Evolutionary conservation across 306 rosid species (phyloP).

Genomic region (Albizia julibrissin): DNA sequence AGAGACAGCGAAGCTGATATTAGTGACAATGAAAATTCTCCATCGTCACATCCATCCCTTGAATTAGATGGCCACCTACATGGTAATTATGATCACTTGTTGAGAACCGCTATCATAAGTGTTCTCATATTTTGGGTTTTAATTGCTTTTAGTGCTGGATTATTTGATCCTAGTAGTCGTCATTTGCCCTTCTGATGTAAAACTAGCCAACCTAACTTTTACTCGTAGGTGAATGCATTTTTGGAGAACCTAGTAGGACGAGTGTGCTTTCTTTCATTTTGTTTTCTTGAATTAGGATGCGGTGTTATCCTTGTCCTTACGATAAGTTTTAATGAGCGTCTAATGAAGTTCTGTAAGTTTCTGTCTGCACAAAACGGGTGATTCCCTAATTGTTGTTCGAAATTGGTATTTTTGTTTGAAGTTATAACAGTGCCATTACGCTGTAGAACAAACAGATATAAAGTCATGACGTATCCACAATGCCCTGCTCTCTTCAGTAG

Average conservation of each 20-base stretch:
- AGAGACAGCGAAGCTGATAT: conserved; percentile 28
- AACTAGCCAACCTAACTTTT: not conserved
- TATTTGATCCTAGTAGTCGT: conserved; percentile 50
- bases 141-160: conserved; percentile 57
- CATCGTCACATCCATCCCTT: conserved; percentile 30
- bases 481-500: not conserved
- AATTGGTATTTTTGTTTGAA: not conserved
- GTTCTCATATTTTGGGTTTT: conserved; percentile 70
- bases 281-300: not conserved
- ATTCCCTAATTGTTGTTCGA: not conserved
- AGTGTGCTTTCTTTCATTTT: not conserved
- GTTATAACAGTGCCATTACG: not conserved
- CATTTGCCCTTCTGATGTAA: conserved; percentile 31
- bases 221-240: not conserved
- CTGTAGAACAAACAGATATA: not conserved
- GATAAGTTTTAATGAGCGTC: not conserved
- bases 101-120: conserved; percentile 68
- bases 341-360: not conserved
- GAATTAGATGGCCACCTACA: conserved; percentile 35
- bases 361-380: not conserved
- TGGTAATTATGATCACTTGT: conserved; percentile 50
- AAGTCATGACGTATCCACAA: not conserved
- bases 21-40: conserved; percentile 36
- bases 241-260: not conserved
- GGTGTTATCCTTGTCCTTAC: not conserved